phyloP scores from a whole-genome alignment of 1,284 basidiomycete genomes.

The Caloboletus inedulis region DNA sequence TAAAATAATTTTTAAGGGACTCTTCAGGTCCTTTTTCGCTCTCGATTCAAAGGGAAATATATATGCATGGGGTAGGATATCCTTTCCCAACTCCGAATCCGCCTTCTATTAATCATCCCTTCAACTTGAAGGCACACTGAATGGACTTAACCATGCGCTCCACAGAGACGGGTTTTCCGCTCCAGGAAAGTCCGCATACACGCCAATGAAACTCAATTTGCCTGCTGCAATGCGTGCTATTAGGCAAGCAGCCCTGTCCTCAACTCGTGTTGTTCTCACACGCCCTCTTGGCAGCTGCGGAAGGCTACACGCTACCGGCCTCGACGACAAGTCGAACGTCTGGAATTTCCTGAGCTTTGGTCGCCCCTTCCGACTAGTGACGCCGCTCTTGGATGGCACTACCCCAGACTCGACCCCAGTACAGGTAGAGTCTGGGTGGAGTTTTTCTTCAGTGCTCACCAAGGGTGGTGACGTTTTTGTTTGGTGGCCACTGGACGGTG shows the following conservation, averaged over 20 bases:
- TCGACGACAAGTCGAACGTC: slow-evolving; percentile 56
- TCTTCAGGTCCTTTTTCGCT: slow-evolving; percentile 72
- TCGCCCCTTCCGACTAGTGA: slow-evolving; percentile 61
- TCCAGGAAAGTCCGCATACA: slow-evolving; percentile 45
- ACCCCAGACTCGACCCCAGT: slow-evolving; percentile 48
- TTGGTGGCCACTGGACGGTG: slow-evolving; percentile 67
- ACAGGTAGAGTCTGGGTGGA: slow-evolving; percentile 83
- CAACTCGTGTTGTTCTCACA: slow-evolving; percentile 15
- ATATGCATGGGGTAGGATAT: slow-evolving; percentile 74
- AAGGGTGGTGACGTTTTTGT: slow-evolving; percentile 67
- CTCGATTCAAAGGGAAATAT: slow-evolving; percentile 71
- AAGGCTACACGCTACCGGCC: slow-evolving; percentile 63
- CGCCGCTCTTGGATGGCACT: slow-evolving; percentile 45
- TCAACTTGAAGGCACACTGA: slow-evolving; percentile 56
- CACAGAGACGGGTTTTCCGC: slow-evolving; percentile 56
- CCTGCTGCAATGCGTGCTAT: slow-evolving; percentile 56
- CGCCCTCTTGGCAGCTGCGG: slow-evolving; percentile 54
- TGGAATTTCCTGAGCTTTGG: slow-evolving; percentile 77
- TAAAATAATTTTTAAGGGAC: slow-evolving; percentile 3
- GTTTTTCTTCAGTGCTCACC: slow-evolving; percentile 67
- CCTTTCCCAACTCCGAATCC: not conserved
- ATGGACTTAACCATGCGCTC: slow-evolving; percentile 46
- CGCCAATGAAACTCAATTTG: slow-evolving; percentile 55
- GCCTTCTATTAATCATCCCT: slow-evolving; percentile 6
- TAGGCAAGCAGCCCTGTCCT: slow-evolving; percentile 43